Base-by-base conservation (phyloP, 257 asterid genomes). In the Osmanthus fragrans region DNA sequence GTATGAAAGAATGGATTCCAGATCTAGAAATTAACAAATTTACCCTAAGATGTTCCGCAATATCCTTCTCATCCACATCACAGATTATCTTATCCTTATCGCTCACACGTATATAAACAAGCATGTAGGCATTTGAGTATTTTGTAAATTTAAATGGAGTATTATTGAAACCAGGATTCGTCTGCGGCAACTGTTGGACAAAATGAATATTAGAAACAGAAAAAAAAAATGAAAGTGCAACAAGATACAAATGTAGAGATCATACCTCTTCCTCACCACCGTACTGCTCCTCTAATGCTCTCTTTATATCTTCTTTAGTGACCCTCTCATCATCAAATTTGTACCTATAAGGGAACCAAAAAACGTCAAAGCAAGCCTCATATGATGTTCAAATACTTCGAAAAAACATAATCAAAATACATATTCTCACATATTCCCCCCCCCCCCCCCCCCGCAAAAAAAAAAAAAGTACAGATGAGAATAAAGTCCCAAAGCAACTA, bases 51-150 rank as follows among this genome's bases (percentile, higher is more conserved):
- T 94, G 96, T 72, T 87, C 94, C 21, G 98, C 98, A 70, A 94
- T 86, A 84, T 94, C 98, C 78, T 85, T 88, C 88, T 92, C 98
- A 81, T 88, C 95, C 79, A 93, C 98, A 80, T 93, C 97, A 80
- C 99, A 96, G 33, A 96, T 90, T 73, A 93, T 96, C 88, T 93
- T 93, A 84, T 93, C 98, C 89, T 92, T 93, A 91, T 96, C 99
- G 73, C 95, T 90, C 82, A 88, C 97, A 81, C 99, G 92, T 82
- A 96, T 90, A 85, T 96, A 96, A 79, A 93, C 99, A 83, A 96
- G 99, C 99, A 96, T 96, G 91, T 96, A 96, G 29, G 99, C 99
- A 79, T 96, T 96, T 68, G 99, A 96, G 89, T 90, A 93, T 84
- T 96, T 96, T n/a, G 99, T 93, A 85, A 96, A 96, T 86, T 96